These are phyloP conservation scores for Ophiocordyceps camponoti-leonardi DNA, from an alignment of 2,329 filamentous ascomycete species.

Conservation along the genomic window DNA sequence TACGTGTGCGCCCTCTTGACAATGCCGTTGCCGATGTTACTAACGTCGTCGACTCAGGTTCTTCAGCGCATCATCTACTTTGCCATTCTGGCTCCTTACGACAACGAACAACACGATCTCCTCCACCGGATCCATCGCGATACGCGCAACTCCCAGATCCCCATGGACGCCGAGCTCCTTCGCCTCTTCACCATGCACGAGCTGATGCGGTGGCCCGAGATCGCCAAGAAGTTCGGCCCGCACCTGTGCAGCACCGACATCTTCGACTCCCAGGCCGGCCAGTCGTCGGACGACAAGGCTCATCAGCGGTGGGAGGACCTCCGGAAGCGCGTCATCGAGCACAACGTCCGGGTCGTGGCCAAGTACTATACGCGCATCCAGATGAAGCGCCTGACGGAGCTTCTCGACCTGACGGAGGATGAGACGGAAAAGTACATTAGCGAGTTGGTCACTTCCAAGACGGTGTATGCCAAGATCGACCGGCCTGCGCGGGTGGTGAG, in stretches of 20 bases:
- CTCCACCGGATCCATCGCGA: conserved; percentile 86
- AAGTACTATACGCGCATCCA: conserved; percentile 98
- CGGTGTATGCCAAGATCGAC: conserved; percentile 95
- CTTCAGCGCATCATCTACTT: conserved; percentile 96
- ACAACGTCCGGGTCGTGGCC: conserved; percentile 92
- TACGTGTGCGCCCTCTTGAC: conserved; percentile 26
- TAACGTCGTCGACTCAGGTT: conserved; percentile 33
- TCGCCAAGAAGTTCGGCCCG: conserved; percentile 73
- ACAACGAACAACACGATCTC: conserved; percentile 96
- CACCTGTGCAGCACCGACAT: conserved; percentile 82
- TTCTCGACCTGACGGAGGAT: conserved; percentile 82
- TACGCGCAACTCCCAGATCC: conserved; percentile 58
- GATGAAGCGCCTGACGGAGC: conserved; percentile 74
- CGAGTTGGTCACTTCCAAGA: conserved; percentile 92
- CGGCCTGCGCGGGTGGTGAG: conserved; percentile 80
- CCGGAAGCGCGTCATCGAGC: conserved; percentile 95
- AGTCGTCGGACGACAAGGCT: conserved; percentile 62
- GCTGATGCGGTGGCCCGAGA: conserved; percentile 95
- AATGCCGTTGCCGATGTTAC: neutral
- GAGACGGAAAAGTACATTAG: conserved; percentile 99
- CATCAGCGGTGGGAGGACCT: conserved; percentile 82
- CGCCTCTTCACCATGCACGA: conserved; percentile 92
- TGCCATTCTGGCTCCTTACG: conserved; percentile 86
- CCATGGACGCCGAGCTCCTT: conserved; percentile 68
- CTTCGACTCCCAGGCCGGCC: conserved; percentile 51